Conservation (phyloP, 164 flowering plant genomes). For the Sedum album region DNA sequence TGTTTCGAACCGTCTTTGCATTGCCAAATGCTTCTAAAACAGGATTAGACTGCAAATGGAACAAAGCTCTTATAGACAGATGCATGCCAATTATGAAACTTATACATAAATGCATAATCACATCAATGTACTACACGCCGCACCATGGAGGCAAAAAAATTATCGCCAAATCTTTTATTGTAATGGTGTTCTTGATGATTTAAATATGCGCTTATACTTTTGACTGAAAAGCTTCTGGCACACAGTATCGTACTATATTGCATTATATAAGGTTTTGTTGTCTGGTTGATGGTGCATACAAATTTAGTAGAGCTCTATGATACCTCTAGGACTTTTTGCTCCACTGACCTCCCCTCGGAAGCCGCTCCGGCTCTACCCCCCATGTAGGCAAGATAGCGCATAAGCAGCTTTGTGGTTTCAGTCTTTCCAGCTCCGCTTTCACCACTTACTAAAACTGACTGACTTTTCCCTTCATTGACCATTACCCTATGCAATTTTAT, state of each 20-base stretch:
- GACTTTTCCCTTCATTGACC: slow-evolving; percentile 64
- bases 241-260: neutral
- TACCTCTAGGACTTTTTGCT: slow-evolving; percentile 76
- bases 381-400: slow-evolving; percentile 80
- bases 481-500: slow-evolving; percentile 40
- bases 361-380: slow-evolving; percentile 72
- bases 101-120: neutral
- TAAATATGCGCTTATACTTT: no score
- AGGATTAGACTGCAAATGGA: slow-evolving; percentile 82
- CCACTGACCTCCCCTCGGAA: slow-evolving; percentile 60
- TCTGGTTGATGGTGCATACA: neutral
- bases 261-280: neutral
- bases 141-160: neutral
- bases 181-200: neutral
- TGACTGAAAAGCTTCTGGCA: neutral
- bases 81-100: neutral
- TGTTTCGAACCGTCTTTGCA: slow-evolving; percentile 97
- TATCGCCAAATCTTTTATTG: neutral
- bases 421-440: slow-evolving; percentile 88
- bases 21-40: slow-evolving; percentile 99
- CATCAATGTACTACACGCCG: neutral
- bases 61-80: neutral
- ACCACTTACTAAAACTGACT: slow-evolving; percentile 71
- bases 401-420: slow-evolving; percentile 67
- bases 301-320: neutral